Evolutionary conservation across 768 basidiomycete genomes (phyloP), one percentile per base, ranked within the genome.

Genomic region (Psilocybe azurescens): DNA sequence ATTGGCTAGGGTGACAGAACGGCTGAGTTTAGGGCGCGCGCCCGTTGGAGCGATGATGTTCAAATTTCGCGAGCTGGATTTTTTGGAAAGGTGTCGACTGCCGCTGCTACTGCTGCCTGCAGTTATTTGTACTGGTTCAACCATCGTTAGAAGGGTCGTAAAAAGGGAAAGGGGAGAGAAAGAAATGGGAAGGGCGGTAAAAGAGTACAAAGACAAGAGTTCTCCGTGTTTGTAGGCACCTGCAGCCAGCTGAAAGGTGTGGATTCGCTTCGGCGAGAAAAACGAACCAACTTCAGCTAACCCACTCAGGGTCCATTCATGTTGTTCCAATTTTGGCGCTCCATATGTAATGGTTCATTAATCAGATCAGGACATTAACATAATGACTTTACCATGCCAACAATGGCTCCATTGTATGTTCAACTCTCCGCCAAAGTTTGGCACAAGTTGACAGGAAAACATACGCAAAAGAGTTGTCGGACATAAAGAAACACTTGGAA

Each of bases 11-110:
- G 58, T 62, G 5, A 53, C 46, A 5, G 62, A 48, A 14, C 61
- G 50, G 18, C 20, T 36, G 28, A 54, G 49, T 54, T 65, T 65
- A 7, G 64, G 56, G 18, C 64, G 64, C 36, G 41, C 64, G 36
- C 64, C 64, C 5, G 54, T 36, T 33, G 65, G 65, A 10, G 62
- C 32, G 18, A 51, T 9, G 53, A 57, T 33, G 8, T 59, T 63
- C 18, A 59, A 30, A 20, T 39, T 55, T 29, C 39, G 55, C 33
- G 54, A 11, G 62, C 58, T 59, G 58, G 58, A 20, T 36, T 54
- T 55, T 56, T 49, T 59, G 28, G 24, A 46, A 16, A 32, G 30
- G 1, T 47, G 44, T 20, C n/a, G 6, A 7, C 7, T 11, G 33
- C 7, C 33, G 33, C 33, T 46, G 24, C 29, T 39, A 36, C 41